Evolutionary conservation across 1,139 yeast species (phyloP).

Genomic region (Kodamaea fungicola): DNA sequence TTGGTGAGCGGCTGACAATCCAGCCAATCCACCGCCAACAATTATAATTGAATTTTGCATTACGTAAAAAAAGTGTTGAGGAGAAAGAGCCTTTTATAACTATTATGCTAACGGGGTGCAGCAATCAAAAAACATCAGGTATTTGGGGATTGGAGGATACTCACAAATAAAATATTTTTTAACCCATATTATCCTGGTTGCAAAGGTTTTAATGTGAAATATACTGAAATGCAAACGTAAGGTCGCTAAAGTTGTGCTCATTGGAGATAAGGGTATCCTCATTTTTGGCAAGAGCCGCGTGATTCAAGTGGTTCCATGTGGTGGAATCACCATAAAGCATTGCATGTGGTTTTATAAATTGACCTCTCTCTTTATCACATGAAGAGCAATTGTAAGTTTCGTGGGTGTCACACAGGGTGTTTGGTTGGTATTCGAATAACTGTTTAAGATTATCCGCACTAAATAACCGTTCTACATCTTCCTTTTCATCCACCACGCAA

Average conservation of each 20-base stretch:
- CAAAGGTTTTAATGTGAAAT: conserved; percentile 57
- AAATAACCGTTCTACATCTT: conserved; percentile 89
- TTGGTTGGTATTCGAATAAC: conserved; percentile 66
- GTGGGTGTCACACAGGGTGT: conserved; percentile 85
- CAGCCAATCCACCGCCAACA: conserved; percentile 82
- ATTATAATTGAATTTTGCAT: conserved; percentile 47
- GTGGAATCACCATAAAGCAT: conserved; percentile 98
- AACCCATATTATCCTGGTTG: conserved; percentile 1
- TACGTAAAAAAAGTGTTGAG: too few species aligned
- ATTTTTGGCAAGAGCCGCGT: conserved; percentile 54
- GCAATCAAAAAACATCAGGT: too few species aligned
- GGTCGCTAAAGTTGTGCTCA: conserved; percentile 65
- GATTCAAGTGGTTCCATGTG: conserved; percentile 91
- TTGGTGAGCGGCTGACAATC: conserved; percentile 72
- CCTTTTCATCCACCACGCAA: conserved; percentile 95
- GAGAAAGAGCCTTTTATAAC: too few species aligned
- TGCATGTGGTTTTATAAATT: conserved; percentile 66
- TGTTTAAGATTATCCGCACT: conserved; percentile 77
- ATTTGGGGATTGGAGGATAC: too few species aligned
- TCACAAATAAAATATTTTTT: too few species aligned
- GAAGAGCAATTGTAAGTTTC: conserved; percentile 87
- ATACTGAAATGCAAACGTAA: conserved; percentile 89
- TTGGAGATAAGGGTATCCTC: conserved; percentile 76
- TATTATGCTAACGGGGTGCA: too few species aligned
- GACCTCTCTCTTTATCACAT: conserved; percentile 58